Conservation (phyloP, 352 stramenopile genomes). For the Phytophthora fragariaefolia region DNA sequence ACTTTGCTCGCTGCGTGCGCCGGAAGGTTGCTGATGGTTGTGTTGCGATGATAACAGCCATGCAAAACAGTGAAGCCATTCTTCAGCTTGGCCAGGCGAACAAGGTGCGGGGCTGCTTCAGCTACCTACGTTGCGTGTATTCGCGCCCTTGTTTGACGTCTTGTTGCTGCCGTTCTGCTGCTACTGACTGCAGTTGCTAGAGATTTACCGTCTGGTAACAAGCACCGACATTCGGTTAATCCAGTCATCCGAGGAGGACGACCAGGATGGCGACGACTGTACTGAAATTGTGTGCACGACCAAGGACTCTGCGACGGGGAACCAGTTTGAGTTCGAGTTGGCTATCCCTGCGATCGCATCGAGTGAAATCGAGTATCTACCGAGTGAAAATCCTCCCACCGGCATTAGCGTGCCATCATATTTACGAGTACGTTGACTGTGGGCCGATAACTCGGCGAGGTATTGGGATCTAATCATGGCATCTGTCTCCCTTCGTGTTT, state of each 20-base stretch:
- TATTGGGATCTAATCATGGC: not conserved
- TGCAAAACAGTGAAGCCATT: slow-evolving; percentile 50
- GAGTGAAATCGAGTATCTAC: slow-evolving; percentile 86
- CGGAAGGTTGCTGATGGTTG: not conserved
- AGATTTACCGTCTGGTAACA: slow-evolving; percentile 80
- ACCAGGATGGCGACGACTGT: slow-evolving; percentile 50
- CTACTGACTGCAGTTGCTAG: slow-evolving; percentile 59
- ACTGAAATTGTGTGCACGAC: slow-evolving; percentile 75
- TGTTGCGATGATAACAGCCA: slow-evolving; percentile 20
- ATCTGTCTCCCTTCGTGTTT: slow-evolving; percentile 3
- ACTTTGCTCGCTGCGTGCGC: not conserved
- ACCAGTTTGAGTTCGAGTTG: slow-evolving; percentile 80
- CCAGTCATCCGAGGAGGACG: slow-evolving; percentile 61
- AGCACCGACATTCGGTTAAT: slow-evolving; percentile 83
- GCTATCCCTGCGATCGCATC: slow-evolving; percentile 62
- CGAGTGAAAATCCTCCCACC: slow-evolving; percentile 58
- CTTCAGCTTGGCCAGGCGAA: slow-evolving; percentile 73
- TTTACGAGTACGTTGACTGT: slow-evolving; percentile 58
- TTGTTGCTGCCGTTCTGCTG: not conserved
- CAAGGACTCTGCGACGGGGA: slow-evolving; percentile 68
- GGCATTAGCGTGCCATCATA: slow-evolving; percentile 73
- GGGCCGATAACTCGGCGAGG: not conserved
- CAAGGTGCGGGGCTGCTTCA: slow-evolving; percentile 46
- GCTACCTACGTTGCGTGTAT: no score
- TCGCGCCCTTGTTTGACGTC: not conserved